Evolutionary conservation across 768 basidiomycete genomes (phyloP).

Genomic region (Calocybe indica): DNA sequence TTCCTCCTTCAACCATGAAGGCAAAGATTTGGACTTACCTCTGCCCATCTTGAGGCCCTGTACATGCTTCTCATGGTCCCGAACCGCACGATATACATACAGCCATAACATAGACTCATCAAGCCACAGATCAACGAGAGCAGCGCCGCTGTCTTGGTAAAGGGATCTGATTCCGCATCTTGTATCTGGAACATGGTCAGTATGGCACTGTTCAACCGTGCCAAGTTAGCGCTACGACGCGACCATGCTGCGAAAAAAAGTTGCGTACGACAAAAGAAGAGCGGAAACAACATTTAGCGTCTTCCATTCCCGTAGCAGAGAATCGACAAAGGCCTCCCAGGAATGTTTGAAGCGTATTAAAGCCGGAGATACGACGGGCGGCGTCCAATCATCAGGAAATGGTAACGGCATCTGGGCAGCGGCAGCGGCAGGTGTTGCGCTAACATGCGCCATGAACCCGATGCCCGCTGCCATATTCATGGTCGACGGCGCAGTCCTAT

Average conservation of each 20-base stretch:
- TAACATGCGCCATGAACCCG: slow-evolving; percentile 18
- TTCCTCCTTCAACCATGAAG: background rate
- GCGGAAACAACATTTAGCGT: slow-evolving; percentile 15
- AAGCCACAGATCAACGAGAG: slow-evolving; percentile 50
- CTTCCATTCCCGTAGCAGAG: slow-evolving; percentile 14
- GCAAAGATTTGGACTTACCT: slow-evolving; percentile 25
- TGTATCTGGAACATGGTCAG: slow-evolving; percentile 15
- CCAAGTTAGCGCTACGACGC: background rate
- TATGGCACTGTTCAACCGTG: slow-evolving; percentile 10
- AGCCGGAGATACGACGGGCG: slow-evolving; percentile 53
- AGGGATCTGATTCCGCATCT: slow-evolving; percentile 37
- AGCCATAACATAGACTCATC: slow-evolving; percentile 55
- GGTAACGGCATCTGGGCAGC: slow-evolving; percentile 26
- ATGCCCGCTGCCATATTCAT: slow-evolving; percentile 14
- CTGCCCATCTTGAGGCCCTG: slow-evolving; percentile 54
- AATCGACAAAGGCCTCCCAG: slow-evolving; percentile 13
- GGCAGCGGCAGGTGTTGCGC: slow-evolving; percentile 12
- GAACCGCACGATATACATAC: slow-evolving; percentile 55
- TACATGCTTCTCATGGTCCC: slow-evolving; percentile 58
- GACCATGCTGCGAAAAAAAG: background rate
- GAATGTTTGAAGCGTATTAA: slow-evolving; percentile 51
- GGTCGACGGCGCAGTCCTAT: background rate
- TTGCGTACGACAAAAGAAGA: slow-evolving; percentile 12
- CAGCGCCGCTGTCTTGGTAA: slow-evolving; percentile 47
- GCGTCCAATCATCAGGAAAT: slow-evolving; percentile 49